phyloP scores from a whole-genome alignment of 176 grass and related monocot species.

The Typha latifolia region DNA sequence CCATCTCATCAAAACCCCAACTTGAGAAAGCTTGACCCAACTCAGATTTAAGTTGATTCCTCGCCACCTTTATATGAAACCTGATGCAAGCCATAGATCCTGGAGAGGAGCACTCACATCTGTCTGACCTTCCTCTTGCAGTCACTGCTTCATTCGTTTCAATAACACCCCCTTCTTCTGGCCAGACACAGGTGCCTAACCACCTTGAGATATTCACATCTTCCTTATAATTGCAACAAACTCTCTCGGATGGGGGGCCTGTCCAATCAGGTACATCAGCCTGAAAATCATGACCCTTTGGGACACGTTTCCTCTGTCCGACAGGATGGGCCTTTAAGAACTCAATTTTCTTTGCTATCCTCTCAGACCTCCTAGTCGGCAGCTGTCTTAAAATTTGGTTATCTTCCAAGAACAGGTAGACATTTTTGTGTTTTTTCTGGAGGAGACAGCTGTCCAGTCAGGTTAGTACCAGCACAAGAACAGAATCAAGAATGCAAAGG shows the following conservation, averaged over 20 bases:
- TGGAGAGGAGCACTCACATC: slow-evolving; percentile 47
- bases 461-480: neutral
- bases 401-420: slow-evolving; percentile 8
- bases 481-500: neutral
- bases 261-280: slow-evolving; percentile 66
- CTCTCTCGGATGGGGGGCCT: slow-evolving; percentile 33
- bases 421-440: slow-evolving; percentile 19
- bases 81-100: slow-evolving; percentile 59
- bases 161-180: slow-evolving; percentile 27
- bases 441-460: neutral
- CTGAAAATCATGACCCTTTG: slow-evolving; percentile 64
- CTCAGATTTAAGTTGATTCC: slow-evolving; percentile 56
- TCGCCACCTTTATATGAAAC: slow-evolving; percentile 47
- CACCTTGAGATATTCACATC: slow-evolving; percentile 45
- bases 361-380: slow-evolving; percentile 80
- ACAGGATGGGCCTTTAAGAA: slow-evolving; percentile 51
- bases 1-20: slow-evolving; percentile 74
- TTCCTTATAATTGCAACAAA: slow-evolving; percentile 41
- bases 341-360: slow-evolving; percentile 59
- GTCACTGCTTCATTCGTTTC: slow-evolving; percentile 16
- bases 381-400: slow-evolving; percentile 21
- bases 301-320: slow-evolving; percentile 62
- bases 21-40: slow-evolving; percentile 61
- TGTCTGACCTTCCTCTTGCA: slow-evolving; percentile 37
- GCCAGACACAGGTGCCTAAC: slow-evolving; percentile 63